phyloP scores from a whole-genome alignment of 78 protist species.

The Dictyostelium citrinum region DNA sequence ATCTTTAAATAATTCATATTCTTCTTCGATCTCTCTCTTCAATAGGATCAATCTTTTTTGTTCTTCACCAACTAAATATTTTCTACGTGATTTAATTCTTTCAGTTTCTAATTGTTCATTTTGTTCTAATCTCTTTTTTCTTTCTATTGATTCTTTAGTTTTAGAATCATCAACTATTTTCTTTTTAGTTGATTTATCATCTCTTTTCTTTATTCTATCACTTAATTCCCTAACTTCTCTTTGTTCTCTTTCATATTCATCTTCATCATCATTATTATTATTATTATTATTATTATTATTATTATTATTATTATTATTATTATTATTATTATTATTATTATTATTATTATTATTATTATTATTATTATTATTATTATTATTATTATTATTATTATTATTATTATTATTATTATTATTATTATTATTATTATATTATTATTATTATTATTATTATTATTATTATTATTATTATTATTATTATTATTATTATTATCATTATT shows the following conservation, averaged over 20 bases:
- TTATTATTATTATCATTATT: background rate
- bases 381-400: background rate
- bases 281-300: background rate
- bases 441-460: background rate
- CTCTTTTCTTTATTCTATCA: slow-evolving; percentile 72
- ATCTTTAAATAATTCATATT: slow-evolving; percentile 81
- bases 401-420: background rate
- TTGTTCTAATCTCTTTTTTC: background rate
- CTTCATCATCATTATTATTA: slow-evolving; percentile 31
- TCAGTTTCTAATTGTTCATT: slow-evolving; percentile 20
- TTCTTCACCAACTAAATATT: slow-evolving; percentile 63
- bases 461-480: background rate
- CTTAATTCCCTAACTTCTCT: slow-evolving; percentile 64
- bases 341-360: background rate
- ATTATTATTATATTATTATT: background rate
- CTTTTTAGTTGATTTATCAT: slow-evolving; percentile 60
- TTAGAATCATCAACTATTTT: background rate
- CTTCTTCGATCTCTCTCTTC: slow-evolving; percentile 65
- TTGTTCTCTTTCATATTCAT: slow-evolving; percentile 75
- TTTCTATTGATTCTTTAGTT: slow-evolving; percentile 15
- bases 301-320: background rate
- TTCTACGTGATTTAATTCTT: slow-evolving; percentile 73
- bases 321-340: background rate
- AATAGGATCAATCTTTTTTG: slow-evolving; percentile 53
- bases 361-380: background rate